Evolutionary conservation across 306 rosid genomes (phyloP).

Genomic region (Vigna trinervia): DNA sequence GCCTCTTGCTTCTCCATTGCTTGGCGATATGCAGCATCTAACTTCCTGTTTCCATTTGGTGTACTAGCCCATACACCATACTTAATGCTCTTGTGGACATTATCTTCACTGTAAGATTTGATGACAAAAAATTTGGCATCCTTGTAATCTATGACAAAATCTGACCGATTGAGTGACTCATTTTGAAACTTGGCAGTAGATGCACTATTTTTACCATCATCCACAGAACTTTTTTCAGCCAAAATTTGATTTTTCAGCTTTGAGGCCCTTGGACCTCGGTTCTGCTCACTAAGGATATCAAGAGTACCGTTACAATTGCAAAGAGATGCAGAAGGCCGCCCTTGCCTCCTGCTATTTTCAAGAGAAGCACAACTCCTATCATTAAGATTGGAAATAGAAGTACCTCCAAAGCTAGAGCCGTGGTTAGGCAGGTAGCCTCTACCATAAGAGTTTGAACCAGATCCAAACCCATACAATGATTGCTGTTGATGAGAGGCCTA

Average conservation of each 20-base stretch:
- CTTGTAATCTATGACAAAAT: constrained; percentile 70
- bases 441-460: constrained; percentile 72
- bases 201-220: constrained; percentile 48
- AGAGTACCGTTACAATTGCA: constrained; percentile 76
- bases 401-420: constrained; percentile 62
- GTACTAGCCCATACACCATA: constrained; percentile 95
- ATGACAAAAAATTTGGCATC: constrained; percentile 83
- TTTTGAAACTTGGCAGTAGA: constrained; percentile 56
- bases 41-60: constrained; percentile 85
- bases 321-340: constrained; percentile 49
- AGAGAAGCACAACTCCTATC: constrained; percentile 62
- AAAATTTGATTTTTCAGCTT: constrained; percentile 68
- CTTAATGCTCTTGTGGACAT: constrained; percentile 90
- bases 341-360: constrained; percentile 64
- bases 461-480: constrained; percentile 71
- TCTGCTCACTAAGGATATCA: constrained; percentile 82
- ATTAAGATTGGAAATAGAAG: constrained; percentile 49
- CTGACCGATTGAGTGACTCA: constrained; percentile 63
- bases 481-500: constrained; percentile 81
- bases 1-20: constrained; percentile 72
- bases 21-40: constrained; percentile 80
- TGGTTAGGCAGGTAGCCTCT: constrained; percentile 72
- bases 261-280: constrained; percentile 87
- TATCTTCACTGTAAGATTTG: constrained; percentile 91
- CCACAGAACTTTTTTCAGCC: constrained; percentile 60